phyloP scores from a whole-genome alignment of 1,139 yeast genomes.

The Nakaseomyces uthaithaninus region DNA sequence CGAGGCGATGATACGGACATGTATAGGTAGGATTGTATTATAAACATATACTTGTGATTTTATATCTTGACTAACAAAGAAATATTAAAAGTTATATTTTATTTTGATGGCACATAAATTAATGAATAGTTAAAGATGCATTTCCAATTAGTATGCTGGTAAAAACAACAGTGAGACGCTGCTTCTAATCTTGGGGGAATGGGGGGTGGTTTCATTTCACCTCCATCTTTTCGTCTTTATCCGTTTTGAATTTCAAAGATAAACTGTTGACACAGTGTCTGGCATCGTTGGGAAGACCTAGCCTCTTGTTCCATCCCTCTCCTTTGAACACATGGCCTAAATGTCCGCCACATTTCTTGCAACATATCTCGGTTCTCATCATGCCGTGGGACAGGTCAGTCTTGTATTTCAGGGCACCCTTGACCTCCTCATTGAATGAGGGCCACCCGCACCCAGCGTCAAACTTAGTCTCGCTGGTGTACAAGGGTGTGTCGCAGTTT shows the following conservation, averaged over 20 bases:
- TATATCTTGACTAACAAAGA: too few relatives aligned
- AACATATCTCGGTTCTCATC: conserved; percentile 80
- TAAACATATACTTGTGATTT: too few relatives aligned
- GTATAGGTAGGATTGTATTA: too few relatives aligned
- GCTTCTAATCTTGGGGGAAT: too few relatives aligned
- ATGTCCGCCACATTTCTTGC: conserved; percentile 87
- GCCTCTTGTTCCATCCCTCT: conserved; percentile 67
- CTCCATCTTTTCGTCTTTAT: conserved; percentile 11
- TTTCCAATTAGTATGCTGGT: not conserved
- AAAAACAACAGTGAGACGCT: conserved; percentile 1
- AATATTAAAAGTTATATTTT: too few relatives aligned
- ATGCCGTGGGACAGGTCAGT: conserved; percentile 63
- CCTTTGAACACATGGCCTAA: conserved; percentile 90
- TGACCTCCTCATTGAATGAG: conserved; percentile 77
- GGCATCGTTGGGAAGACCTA: conserved; percentile 64
- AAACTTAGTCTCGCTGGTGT: conserved; percentile 72
- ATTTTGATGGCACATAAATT: too few relatives aligned
- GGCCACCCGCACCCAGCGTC: conserved; percentile 98
- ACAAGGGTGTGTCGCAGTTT: conserved; percentile 74
- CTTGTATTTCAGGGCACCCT: conserved; percentile 53
- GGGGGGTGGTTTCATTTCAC: not conserved
- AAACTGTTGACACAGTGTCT: conserved; percentile 93
- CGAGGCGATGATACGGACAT: too few relatives aligned
- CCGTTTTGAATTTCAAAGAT: conserved; percentile 53
- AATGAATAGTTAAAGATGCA: too few relatives aligned